Conservation (phyloP, 2,329 filamentous ascomycete genomes). For the Parascedosporium putredinis region DNA sequence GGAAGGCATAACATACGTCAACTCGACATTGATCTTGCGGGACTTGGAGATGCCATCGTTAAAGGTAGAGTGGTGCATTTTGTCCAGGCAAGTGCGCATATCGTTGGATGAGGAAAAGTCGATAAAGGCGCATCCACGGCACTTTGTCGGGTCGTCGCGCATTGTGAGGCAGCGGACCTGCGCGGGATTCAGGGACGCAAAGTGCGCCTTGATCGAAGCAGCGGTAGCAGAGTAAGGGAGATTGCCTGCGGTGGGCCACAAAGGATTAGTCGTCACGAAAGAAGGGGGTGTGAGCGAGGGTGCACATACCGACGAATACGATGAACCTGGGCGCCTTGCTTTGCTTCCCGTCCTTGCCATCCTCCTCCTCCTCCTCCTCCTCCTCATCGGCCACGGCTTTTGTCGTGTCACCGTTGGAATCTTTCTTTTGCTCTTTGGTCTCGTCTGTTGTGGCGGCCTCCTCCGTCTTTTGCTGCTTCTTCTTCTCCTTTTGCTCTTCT, state of each 20-base stretch:
- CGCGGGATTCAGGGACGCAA: slow-evolving; percentile 61
- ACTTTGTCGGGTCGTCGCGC: slow-evolving; percentile 49
- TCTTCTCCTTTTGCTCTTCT: slow-evolving; percentile 18
- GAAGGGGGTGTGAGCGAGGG: background rate
- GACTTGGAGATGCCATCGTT: slow-evolving; percentile 40
- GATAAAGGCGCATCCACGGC: slow-evolving; percentile 73
- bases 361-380: slow-evolving; percentile 19
- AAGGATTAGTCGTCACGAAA: too few relatives aligned
- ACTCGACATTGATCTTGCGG: slow-evolving; percentile 82
- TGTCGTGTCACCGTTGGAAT: slow-evolving; percentile 7
- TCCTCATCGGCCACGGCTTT: slow-evolving; percentile 11
- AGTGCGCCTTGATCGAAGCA: slow-evolving; percentile 61
- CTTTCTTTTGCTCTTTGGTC: slow-evolving; percentile 15
- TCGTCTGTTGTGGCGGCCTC: slow-evolving; percentile 18
- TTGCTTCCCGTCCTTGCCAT: slow-evolving; percentile 13
- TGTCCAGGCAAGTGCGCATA: slow-evolving; percentile 86
- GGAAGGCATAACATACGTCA: slow-evolving; percentile 52
- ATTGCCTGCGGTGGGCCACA: too few relatives aligned
- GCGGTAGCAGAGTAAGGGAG: slow-evolving; percentile 75
- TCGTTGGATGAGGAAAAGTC: slow-evolving; percentile 80
- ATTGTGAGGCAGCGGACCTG: slow-evolving; percentile 65
- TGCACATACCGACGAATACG: slow-evolving; percentile 57
- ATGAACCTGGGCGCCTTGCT: slow-evolving; percentile 52
- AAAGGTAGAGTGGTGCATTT: slow-evolving; percentile 81
- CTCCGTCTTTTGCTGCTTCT: slow-evolving; percentile 21